A percentile compares a stretch with the other conserved stretches of the same genome.
phyloP scores from a whole-genome alignment of 495 filamentous ascomycete genomes.

The Trichoderma gamsii region DNA sequence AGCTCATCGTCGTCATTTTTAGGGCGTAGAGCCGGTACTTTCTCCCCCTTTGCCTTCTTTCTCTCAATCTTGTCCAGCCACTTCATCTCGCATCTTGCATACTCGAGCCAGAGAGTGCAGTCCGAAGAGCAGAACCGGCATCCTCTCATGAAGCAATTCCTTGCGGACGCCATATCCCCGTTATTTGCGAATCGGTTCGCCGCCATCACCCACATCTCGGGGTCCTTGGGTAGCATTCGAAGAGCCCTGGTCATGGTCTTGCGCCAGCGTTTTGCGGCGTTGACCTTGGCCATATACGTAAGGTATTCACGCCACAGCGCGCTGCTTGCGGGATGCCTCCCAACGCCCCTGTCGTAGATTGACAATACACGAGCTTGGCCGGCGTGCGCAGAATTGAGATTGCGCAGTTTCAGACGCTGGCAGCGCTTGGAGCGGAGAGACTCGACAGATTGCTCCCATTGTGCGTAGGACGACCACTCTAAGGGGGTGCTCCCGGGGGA shows the following conservation, averaged over 20 bases:
- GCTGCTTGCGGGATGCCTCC: conserved; percentile 76
- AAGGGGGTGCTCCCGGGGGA: conserved; percentile 64
- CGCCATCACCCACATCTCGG: conserved; percentile 82
- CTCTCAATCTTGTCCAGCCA: conserved; percentile 75
- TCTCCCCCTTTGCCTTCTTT: conserved; percentile 59
- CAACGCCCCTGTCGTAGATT: conserved; percentile 79
- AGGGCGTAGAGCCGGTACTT: neutral
- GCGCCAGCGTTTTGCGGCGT: conserved; percentile 71
- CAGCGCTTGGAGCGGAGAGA: conserved; percentile 72
- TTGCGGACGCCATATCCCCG: conserved; percentile 76
- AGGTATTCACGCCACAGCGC: conserved; percentile 91
- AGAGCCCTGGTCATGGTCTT: conserved; percentile 71
- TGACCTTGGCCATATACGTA: conserved; percentile 68
- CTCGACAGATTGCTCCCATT: conserved; percentile 90
- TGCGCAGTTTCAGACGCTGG: conserved; percentile 68
- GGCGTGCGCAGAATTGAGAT: conserved; percentile 46
- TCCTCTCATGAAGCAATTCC: conserved; percentile 79
- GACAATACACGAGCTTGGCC: conserved; percentile 80
- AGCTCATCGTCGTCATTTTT: conserved; percentile 21
- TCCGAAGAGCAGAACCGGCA: conserved; percentile 76
- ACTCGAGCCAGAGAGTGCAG: conserved; percentile 74
- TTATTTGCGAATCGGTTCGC: conserved; percentile 68
- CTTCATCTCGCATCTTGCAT: conserved; percentile 85
- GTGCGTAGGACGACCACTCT: conserved; percentile 79
- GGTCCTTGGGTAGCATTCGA: conserved; percentile 75